Evolutionary conservation across 2,329 filamentous ascomycete species (phyloP).

Genomic region (Phialemoniopsis sp.): DNA sequence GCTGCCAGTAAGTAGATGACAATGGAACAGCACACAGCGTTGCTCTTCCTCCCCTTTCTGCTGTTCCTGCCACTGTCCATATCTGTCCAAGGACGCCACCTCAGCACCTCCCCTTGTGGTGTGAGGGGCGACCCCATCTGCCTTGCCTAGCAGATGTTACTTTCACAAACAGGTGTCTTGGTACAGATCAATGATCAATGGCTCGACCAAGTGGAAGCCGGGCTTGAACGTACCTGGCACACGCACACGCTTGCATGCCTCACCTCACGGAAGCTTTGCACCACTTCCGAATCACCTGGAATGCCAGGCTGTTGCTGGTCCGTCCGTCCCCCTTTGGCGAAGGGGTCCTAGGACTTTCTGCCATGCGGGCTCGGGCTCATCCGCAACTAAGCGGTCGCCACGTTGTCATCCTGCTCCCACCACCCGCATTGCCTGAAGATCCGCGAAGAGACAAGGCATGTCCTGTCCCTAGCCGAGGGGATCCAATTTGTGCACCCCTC

Average conservation of each 20-base stretch:
- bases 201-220: no score
- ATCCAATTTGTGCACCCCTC: no score
- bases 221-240: not conserved
- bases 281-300: no score
- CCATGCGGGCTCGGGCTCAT: not conserved
- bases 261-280: no score
- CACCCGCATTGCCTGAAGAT: not conserved
- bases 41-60: not conserved
- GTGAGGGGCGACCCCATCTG: not conserved
- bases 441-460: not conserved
- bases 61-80: conserved; percentile 3
- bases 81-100: conserved; percentile 1
- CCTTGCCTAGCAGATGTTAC: no score
- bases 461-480: not conserved
- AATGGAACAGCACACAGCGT: no score
- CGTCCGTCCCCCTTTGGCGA: no score
- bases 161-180: no score
- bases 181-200: no score
- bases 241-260: not conserved
- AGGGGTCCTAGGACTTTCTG: no score
- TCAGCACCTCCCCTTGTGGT: not conserved
- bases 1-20: no score
- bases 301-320: no score
- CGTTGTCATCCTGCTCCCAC: not conserved
- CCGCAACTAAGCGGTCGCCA: not conserved